Evolutionary conservation across 352 stramenopile species (phyloP).

Genomic region (Globisporangium mamillatum): DNA sequence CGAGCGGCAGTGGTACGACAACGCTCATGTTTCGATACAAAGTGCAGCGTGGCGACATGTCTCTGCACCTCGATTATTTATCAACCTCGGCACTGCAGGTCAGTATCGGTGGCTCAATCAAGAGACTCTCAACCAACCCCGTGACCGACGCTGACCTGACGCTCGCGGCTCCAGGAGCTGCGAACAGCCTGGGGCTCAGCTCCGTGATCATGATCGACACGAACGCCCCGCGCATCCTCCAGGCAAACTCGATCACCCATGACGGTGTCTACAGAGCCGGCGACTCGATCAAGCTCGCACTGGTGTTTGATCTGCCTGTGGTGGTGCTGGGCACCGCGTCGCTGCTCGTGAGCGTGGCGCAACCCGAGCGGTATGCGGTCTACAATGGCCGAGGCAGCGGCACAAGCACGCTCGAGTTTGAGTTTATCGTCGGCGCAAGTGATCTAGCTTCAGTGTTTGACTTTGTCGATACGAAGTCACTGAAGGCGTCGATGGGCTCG

Average conservation of each 20-base stretch:
- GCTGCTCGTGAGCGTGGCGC: conserved; percentile 28
- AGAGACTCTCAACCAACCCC: conserved; percentile 43
- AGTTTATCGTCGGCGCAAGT: conserved; percentile 28
- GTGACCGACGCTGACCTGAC: conserved; percentile 52
- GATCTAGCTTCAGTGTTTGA: conserved; percentile 51
- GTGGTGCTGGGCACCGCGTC: conserved; percentile 32
- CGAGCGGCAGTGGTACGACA: conserved; percentile 42
- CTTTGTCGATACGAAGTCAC: conserved; percentile 26
- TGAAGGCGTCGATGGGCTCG: conserved; percentile 41
- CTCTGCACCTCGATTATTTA: conserved; percentile 44
- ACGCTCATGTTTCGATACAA: conserved; percentile 51
- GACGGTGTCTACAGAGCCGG: conserved; percentile 57
- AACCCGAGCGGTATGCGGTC: conserved; percentile 35
- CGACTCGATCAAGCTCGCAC: conserved; percentile 41
- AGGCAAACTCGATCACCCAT: conserved; percentile 45
- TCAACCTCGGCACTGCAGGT: conserved; percentile 38
- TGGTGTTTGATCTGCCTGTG: conserved; percentile 56
- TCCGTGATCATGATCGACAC: conserved; percentile 51
- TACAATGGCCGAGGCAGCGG: conserved; percentile 44
- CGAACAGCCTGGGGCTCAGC: conserved; percentile 35
- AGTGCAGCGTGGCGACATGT: conserved; percentile 54
- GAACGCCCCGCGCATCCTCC: conserved; percentile 33
- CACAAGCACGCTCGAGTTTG: conserved; percentile 47
- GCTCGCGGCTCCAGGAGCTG: conserved; percentile 33
- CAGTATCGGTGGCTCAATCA: conserved; percentile 36